Evolutionary conservation across 768 basidiomycete genomes (phyloP).

Genomic region (Russula sp.): DNA sequence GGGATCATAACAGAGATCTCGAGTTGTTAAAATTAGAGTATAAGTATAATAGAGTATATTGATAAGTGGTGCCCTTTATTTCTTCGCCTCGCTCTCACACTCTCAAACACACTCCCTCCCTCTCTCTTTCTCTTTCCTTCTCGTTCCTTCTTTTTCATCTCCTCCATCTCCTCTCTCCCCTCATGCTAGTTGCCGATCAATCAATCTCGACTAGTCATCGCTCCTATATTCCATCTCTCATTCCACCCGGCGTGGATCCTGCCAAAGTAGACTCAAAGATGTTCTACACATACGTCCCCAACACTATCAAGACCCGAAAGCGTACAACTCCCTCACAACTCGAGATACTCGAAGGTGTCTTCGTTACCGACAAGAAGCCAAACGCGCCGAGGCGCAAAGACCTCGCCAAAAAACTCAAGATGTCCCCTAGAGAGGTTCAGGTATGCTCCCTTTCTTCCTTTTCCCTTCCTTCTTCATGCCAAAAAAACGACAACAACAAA

Average conservation of each 20-base stretch:
- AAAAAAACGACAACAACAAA: background rate
- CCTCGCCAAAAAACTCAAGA: conserved; percentile 76
- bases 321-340: conserved; percentile 86
- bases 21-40: too few species aligned
- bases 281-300: conserved; percentile 84
- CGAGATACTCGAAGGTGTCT: conserved; percentile 82
- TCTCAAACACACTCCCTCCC: background rate
- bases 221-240: conserved; percentile 42
- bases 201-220: conserved; percentile 13
- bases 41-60: too few species aligned
- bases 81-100: too few species aligned
- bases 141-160: background rate
- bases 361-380: conserved; percentile 86
- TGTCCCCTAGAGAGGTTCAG: conserved; percentile 95
- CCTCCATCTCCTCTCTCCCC: background rate
- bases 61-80: too few species aligned
- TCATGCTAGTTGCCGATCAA: conserved; percentile 17
- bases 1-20: too few species aligned
- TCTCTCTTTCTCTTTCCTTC: background rate
- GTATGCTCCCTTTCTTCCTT: conserved; percentile 39
- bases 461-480: background rate
- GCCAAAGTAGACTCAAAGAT: conserved; percentile 71
- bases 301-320: conserved; percentile 92
- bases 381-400: conserved; percentile 73
- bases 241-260: conserved; percentile 55